Base-by-base conservation (phyloP, 345 rosid species). In the Eucalyptus marginata region DNA sequence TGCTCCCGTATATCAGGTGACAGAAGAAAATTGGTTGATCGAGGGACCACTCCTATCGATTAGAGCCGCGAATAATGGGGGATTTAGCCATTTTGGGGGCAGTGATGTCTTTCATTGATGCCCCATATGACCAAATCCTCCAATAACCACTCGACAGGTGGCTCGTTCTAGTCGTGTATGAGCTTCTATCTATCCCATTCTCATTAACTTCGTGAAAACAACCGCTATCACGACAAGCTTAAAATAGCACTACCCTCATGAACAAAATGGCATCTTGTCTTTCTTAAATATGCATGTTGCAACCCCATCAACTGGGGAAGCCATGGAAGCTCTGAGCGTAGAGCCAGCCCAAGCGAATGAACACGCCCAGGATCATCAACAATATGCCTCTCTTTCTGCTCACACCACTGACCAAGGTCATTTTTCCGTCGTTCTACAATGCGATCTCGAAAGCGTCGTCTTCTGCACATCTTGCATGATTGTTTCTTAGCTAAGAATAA, bases 391-490 rank as follows among this genome's bases (percentile, higher is more conserved):
- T 25, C 54, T 81, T 44, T 91, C 92, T 29, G 91, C 93, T 14
- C 91, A 87, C 76, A 87, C 89, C 66, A 59, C 90, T 27, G 91
- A 87, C 62, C 88, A 31, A 8, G 91, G 92, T 89, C 51, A 24
- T 88, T 86, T 47, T 47, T 88, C 43, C 9, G 24, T 20, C 0
- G 7, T 36, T 76, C 84, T 40, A 2, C 47, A n/a, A 64, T 64
- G 76, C 76, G 20, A 29, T 27, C 87, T 18, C 3, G 2, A 51
- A 12, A 47, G 0, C 15, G 31, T 52, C 50, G 2, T 49, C 59
- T 49, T 47, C 58, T 47, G 59, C 59, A 86, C 0, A 15, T 86
- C 49, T 49, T 27, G n/a, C 0, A 16, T 18, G 22, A 49, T 20
- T 7, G 17, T 33, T 47, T 17, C n/a, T 85, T 4, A 46, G 87